These are phyloP conservation scores for Fusarium acutatum DNA, from an alignment of 2,329 filamentous ascomycete genomes.

Conservation along the genomic window DNA sequence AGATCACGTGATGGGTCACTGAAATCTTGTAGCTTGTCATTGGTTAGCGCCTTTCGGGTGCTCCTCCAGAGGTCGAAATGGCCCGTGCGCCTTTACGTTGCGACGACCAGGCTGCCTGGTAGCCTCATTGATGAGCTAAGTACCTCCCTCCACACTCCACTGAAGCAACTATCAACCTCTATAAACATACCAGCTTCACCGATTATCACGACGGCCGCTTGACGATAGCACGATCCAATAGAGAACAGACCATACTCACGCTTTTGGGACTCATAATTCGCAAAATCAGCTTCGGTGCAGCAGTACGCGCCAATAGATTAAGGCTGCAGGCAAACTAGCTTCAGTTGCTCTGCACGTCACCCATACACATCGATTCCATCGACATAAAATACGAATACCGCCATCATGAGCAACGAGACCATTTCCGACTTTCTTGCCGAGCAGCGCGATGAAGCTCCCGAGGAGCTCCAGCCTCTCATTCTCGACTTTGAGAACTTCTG, in stretches of 20 bases:
- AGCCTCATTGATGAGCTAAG: conserved; percentile 48
- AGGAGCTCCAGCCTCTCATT: conserved; percentile 87
- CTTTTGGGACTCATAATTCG: not conserved
- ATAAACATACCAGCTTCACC: conserved; percentile 5
- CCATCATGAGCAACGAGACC: conserved; percentile 80
- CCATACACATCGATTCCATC: conserved; percentile 15
- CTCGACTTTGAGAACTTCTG: conserved; percentile 95
- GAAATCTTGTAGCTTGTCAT: conserved; percentile 25
- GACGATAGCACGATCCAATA: not conserved
- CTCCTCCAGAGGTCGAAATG: not conserved
- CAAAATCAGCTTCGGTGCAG: not conserved
- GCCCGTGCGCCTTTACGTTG: conserved; percentile 41
- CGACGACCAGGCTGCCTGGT: conserved; percentile 50
- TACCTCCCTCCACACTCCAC: conserved; percentile 34
- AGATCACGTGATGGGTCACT: conserved; percentile 43
- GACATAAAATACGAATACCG: conserved; percentile 16
- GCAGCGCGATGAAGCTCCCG: conserved; percentile 86
- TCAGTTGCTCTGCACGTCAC: conserved; percentile 34
- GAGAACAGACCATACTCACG: not conserved
- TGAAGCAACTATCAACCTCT: conserved; percentile 25
- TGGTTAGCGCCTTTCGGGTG: not conserved
- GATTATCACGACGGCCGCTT: not conserved
- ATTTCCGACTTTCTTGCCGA: conserved; percentile 93
- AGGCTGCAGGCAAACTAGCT: conserved; percentile 36
- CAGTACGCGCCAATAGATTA: not conserved